These are phyloP conservation scores for Petunia secreta DNA, from an alignment of 257 asterid species.

Conservation along the genomic window DNA sequence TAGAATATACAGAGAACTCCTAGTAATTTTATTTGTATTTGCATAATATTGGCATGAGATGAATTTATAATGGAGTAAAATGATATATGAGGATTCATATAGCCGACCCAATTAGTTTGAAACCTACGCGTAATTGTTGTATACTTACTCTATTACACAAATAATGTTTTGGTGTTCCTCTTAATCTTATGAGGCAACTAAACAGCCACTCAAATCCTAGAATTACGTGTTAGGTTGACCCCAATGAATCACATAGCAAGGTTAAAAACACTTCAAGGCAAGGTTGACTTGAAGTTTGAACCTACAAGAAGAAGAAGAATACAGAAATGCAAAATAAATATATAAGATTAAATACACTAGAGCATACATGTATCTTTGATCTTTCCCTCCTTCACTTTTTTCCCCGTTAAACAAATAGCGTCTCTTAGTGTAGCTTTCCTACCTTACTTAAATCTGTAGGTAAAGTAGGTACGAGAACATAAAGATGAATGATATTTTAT, in stretches of 20 bases:
- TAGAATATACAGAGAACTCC: too few relatives aligned
- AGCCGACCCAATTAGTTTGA: too few relatives aligned
- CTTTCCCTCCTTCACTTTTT: not conserved
- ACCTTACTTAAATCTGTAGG: not conserved
- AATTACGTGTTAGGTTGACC: not conserved
- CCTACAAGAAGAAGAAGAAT: constrained; percentile 21
- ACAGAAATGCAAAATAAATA: not conserved
- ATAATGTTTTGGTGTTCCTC: constrained; percentile 9
- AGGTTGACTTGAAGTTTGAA: not conserved
- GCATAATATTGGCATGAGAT: too few relatives aligned
- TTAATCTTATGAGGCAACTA: constrained; percentile 5
- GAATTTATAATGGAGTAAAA: too few relatives aligned
- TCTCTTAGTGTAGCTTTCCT: constrained; percentile 11
- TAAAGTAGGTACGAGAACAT: too few relatives aligned
- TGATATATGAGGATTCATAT: too few relatives aligned
- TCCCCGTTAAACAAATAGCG: constrained; percentile 5
- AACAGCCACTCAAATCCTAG: not conserved
- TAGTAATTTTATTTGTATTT: too few relatives aligned
- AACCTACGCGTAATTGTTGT: too few relatives aligned
- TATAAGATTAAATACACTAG: not conserved
- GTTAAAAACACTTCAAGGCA: not conserved
- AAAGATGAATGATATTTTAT: too few relatives aligned
- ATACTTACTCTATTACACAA: not conserved
- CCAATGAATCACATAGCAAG: not conserved
- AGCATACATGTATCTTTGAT: constrained; percentile 22